Base-by-base conservation (phyloP, 768 basidiomycete genomes). In the Coprinopsis strossmayeri region DNA sequence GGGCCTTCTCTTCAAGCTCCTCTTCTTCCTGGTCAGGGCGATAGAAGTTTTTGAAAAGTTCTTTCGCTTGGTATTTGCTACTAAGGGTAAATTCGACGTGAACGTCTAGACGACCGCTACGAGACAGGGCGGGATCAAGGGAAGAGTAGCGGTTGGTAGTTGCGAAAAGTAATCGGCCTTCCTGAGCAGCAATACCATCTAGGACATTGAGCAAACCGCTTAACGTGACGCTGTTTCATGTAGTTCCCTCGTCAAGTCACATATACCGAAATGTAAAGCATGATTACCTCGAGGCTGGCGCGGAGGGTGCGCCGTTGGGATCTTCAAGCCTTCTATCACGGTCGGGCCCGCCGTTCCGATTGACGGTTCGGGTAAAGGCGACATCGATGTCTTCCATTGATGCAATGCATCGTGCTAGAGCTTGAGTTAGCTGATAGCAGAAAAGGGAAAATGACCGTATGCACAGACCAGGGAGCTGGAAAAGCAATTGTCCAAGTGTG, bases 361-460 rank as follows among this genome's bases (percentile, higher is more conserved):
- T 75, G 13, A 76, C 44, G 20, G 57, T 61, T 42, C 68, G 64
- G 28, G 65, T 67, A 64, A 90, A 86, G 2, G 86, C 87, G 2
- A 81, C 85, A 55, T 91, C 89, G 46, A 90, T 82, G 59, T 91
- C 89, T 61, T 90, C 87, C 78, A 91, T 87, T 30, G 91, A 70
- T 3, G 82, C 78, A 47, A 91, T 83, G 56, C 82, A 87, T 54
- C 72, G 71, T 71, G 46, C 7, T 17, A 40, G 45, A 35, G 18
- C 35, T 24, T 25, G 20, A 2, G 18, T n/a, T 32, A 38, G 34
- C 47, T 32, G 35, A 32, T 17, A 53, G 13, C 15, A 50, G 30
- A 10, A 48, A 30, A 1, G 47, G 45, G 2, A 54, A 49, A 5
- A 38, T 34, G 5, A 15, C 15, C 25, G 24, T 5, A 2, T 37